phyloP scores from a whole-genome alignment of 164 flowering plant genomes.

The Vitis rotundifolia region DNA sequence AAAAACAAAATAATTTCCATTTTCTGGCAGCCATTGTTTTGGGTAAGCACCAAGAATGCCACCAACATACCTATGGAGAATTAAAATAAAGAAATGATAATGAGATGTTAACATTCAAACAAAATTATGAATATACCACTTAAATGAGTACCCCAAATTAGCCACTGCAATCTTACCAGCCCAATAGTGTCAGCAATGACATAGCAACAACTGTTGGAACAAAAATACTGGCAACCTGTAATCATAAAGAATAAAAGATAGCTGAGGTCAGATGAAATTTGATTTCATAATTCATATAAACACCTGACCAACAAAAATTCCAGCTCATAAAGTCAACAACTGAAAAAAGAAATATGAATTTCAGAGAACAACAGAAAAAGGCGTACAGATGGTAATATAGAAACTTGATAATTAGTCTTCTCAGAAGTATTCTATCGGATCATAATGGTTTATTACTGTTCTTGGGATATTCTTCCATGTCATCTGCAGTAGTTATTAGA shows the following conservation, averaged over 20 bases:
- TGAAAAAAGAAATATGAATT: not conserved
- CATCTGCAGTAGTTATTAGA: no score
- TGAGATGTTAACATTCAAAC: not conserved
- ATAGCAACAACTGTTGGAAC: slow-evolving; percentile 81
- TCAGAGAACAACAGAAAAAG: not conserved
- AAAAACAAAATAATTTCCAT: slow-evolving; percentile 87
- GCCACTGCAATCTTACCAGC: slow-evolving; percentile 60
- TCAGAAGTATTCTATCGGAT: no score
- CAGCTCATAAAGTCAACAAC: not conserved
- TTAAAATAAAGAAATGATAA: slow-evolving; percentile 4
- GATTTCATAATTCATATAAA: not conserved
- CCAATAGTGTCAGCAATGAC: slow-evolving; percentile 73
- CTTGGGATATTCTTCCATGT: no score
- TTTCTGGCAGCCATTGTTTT: slow-evolving; percentile 77
- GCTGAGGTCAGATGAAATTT: slow-evolving; percentile 1
- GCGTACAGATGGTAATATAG: not conserved
- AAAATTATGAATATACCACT: not conserved
- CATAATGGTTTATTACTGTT: no score
- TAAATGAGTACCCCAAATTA: not conserved
- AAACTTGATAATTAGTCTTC: no score
- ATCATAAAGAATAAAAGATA: slow-evolving; percentile 3
- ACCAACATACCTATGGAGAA: slow-evolving; percentile 59
- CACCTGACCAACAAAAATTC: not conserved
- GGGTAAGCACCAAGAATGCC: slow-evolving; percentile 82
- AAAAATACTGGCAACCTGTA: slow-evolving; percentile 95